phyloP scores from a whole-genome alignment of 345 rosid genomes.

The Eucalyptus paniculata region DNA sequence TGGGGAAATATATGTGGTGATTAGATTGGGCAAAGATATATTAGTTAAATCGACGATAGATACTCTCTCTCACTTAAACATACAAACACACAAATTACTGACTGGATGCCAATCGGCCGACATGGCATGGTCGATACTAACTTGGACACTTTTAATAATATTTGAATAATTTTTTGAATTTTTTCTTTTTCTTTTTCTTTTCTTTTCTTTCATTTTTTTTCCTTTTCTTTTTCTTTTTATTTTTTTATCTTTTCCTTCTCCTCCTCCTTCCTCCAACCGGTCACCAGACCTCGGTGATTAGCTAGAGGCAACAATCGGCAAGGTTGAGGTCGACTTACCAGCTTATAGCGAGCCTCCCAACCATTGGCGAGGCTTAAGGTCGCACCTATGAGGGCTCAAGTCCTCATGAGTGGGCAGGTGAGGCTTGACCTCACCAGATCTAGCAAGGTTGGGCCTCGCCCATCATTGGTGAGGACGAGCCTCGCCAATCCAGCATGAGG shows the following conservation, averaged over 20 bases:
- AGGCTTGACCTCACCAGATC: background rate
- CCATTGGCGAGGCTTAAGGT: too few species aligned
- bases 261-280: fast-evolving
- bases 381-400: too few species aligned
- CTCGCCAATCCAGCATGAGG: fast-evolving
- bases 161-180: too few species aligned
- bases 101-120: fast-evolving
- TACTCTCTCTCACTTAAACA: background rate
- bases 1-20: background rate
- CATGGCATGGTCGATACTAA: background rate
- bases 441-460: too few species aligned
- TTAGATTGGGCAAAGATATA: background rate
- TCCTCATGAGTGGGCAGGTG: background rate
- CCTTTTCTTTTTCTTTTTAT: fast-evolving
- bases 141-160: too few species aligned
- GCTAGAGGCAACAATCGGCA: fast-evolving
- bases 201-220: too few species aligned
- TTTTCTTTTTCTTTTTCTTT: fast-evolving
- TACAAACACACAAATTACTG: too few species aligned
- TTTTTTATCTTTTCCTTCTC: too few species aligned
- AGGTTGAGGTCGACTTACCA: fast-evolving
- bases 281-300: fast-evolving
- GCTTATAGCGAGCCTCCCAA: fast-evolving
- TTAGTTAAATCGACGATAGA: background rate
- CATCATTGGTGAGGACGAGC: too few species aligned